Evolutionary conservation across 1,284 basidiomycete species (phyloP).

Genomic region (Boletus smithii): DNA sequence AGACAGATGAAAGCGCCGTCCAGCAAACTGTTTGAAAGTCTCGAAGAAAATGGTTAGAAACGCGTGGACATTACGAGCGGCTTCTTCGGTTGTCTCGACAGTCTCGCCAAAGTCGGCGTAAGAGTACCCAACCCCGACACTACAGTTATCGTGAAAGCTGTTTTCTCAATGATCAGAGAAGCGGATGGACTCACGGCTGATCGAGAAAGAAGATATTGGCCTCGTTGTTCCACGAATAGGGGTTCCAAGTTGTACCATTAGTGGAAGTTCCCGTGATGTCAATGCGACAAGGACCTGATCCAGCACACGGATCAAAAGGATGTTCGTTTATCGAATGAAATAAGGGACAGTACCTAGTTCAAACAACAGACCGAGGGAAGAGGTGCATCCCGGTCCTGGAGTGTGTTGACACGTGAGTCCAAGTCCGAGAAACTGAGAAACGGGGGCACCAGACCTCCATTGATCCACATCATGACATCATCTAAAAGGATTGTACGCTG

Average conservation of each 20-base stretch:
- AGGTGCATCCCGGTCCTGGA: constrained; percentile 61
- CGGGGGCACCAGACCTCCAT: constrained; percentile 46
- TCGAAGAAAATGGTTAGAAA: constrained; percentile 77
- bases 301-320: constrained; percentile 16
- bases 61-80: constrained; percentile 66
- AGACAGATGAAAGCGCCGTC: constrained; percentile 62
- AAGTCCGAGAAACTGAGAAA: constrained; percentile 17
- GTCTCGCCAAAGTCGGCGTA: constrained; percentile 53
- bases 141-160: constrained; percentile 17
- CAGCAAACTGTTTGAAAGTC: constrained; percentile 64
- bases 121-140: constrained; percentile 48
- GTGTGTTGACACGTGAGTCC: background rate
- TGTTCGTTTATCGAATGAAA: background rate
- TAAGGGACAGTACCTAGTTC: constrained; percentile 49
- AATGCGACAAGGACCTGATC: constrained; percentile 54
- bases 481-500: constrained; percentile 34
- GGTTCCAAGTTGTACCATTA: constrained; percentile 59
- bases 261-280: constrained; percentile 45
- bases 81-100: constrained; percentile 64
- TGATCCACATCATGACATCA: constrained; percentile 72
- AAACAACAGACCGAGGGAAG: constrained; percentile 64
- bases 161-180: constrained; percentile 17
- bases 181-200: constrained; percentile 57
- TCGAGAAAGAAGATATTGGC: constrained; percentile 73
- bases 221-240: constrained; percentile 65